These are phyloP conservation scores for Trichoderma lentiforme DNA, from an alignment of 2,329 filamentous ascomycete genomes.

Conservation along the genomic window DNA sequence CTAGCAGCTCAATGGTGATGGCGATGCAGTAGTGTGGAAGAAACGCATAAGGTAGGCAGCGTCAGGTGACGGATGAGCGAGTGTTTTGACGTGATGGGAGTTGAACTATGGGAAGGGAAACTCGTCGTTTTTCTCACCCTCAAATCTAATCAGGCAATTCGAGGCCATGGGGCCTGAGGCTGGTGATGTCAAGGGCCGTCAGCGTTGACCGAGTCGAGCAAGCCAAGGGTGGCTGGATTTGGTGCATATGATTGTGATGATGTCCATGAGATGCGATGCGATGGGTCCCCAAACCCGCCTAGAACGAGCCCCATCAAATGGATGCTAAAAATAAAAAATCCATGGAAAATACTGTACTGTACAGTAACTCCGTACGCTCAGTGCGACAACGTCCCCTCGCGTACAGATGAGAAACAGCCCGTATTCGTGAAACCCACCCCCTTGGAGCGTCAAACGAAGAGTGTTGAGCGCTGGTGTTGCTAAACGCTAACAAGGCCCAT, in stretches of 20 bases:
- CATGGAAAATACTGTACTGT: not conserved
- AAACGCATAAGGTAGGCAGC: not conserved
- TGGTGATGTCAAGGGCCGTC: slow-evolving; percentile 6
- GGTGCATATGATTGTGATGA: slow-evolving; percentile 9
- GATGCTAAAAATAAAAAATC: slow-evolving; percentile 9
- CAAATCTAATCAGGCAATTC: not conserved
- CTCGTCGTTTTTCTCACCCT: not conserved
- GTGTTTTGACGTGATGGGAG: not conserved
- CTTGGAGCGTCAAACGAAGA: not conserved
- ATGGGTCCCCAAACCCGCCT: not conserved
- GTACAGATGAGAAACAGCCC: not conserved
- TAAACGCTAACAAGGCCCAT: not conserved
- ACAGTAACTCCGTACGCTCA: not conserved
- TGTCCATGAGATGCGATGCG: not conserved
- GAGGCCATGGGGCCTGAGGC: not conserved
- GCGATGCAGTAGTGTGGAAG: not conserved
- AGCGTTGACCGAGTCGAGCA: not conserved
- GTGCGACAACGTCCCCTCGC: slow-evolving; percentile 5
- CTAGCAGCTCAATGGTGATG: not conserved
- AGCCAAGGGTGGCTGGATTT: not conserved
- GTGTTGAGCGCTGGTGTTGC: not conserved
- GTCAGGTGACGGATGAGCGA: slow-evolving; percentile 7
- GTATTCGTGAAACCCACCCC: slow-evolving; percentile 13
- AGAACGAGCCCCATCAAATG: not conserved
- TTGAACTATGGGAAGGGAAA: not conserved